Conservation (phyloP, 305 asterid species). For the Plantago lanceolata region DNA sequence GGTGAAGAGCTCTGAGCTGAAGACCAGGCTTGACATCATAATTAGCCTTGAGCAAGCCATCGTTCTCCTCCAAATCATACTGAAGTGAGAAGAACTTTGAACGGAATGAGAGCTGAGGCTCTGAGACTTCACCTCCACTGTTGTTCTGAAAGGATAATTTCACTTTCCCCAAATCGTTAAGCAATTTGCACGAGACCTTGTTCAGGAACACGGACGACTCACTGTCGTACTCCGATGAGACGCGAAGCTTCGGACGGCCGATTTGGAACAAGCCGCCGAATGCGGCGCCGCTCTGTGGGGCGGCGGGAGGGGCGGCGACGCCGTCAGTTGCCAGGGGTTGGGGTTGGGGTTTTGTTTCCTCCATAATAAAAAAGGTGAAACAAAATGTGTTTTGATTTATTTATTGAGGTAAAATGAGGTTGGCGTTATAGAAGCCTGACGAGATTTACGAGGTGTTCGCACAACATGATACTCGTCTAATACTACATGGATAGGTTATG, state of each 20-base stretch:
- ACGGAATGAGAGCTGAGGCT: constrained; percentile 62
- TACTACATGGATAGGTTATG: too few relatives aligned
- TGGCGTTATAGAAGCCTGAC: too few relatives aligned
- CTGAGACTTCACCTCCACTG: constrained; percentile 66
- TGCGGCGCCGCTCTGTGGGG: constrained; percentile 23
- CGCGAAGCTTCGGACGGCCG: constrained; percentile 67
- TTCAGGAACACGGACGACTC: constrained; percentile 65
- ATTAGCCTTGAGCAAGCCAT: constrained; percentile 65
- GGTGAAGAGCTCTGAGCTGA: constrained; percentile 56
- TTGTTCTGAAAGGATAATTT: constrained; percentile 68
- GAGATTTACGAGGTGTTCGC: too few relatives aligned
- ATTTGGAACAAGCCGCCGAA: constrained; percentile 10
- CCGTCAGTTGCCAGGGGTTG: constrained; percentile 19
- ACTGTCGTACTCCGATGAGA: constrained; percentile 85
- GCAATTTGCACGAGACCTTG: constrained; percentile 65
- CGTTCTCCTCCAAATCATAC: constrained; percentile 73
- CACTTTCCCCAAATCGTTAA: constrained; percentile 64
- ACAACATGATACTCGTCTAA: too few relatives aligned
- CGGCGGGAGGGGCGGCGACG: constrained; percentile 20
- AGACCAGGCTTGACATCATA: constrained; percentile 53
- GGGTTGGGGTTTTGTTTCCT: constrained; percentile 28
- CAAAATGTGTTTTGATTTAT: not conserved
- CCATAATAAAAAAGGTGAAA: constrained; percentile 17
- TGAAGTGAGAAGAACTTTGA: constrained; percentile 60
- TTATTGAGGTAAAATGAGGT: not conserved